phyloP scores from a whole-genome alignment of 805 yeast genomes.

The Candida manassasensis region DNA sequence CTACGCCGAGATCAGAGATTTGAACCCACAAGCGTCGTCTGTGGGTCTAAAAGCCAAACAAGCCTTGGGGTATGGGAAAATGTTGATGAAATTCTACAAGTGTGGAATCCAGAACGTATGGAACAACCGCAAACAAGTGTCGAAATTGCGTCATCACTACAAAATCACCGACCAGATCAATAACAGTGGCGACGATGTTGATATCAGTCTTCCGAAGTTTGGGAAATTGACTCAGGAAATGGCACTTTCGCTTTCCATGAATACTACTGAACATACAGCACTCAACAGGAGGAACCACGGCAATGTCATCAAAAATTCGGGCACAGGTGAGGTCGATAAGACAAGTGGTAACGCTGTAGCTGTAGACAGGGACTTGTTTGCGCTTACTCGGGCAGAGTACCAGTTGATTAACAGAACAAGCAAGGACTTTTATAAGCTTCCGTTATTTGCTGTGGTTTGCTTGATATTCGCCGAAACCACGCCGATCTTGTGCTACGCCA shows the following conservation, averaged over 20 bases:
- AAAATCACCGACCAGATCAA: constrained; percentile 18
- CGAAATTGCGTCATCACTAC: constrained; percentile 14
- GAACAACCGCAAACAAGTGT: constrained; percentile 29
- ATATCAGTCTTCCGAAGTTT: constrained; percentile 28
- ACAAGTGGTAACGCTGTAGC: constrained; percentile 17
- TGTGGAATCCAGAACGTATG: constrained; percentile 55
- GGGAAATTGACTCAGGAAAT: constrained; percentile 30
- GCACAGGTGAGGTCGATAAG: no score
- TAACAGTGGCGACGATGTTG: constrained; percentile 20
- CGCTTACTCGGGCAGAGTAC: constrained; percentile 45
- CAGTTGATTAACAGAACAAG: constrained; percentile 49
- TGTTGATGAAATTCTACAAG: constrained; percentile 49
- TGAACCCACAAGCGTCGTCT: constrained; percentile 14
- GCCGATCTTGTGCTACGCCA: constrained; percentile 46
- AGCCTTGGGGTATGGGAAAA: constrained; percentile 40
- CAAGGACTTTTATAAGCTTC: constrained; percentile 48
- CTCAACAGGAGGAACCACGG: constrained; percentile 8
- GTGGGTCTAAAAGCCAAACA: constrained; percentile 29
- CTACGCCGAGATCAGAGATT: constrained; percentile 18
- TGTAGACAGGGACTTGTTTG: constrained; percentile 19
- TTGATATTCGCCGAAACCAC: constrained; percentile 51
- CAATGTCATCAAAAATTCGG: neutral
- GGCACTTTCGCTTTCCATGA: constrained; percentile 32
- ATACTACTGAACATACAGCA: constrained; percentile 32
- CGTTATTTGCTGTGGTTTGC: constrained; percentile 45